These are phyloP conservation scores for Suillus tomentosus DNA, from an alignment of 768 basidiomycete genomes.

Conservation along the genomic window DNA sequence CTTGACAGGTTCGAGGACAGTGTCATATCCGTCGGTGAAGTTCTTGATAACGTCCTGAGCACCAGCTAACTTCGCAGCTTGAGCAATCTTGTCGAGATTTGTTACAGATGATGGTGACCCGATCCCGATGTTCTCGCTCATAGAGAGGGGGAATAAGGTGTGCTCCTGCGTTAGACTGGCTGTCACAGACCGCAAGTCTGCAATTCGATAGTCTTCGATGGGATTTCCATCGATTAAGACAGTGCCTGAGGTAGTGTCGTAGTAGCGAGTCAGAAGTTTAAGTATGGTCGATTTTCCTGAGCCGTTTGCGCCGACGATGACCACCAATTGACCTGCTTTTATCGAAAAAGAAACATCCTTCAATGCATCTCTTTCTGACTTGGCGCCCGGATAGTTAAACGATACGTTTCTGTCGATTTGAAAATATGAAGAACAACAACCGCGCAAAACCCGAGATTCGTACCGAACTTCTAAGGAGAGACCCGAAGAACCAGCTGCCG, in stretches of 20 bases:
- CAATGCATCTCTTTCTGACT: slow-evolving; percentile 25
- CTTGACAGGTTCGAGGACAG: slow-evolving; percentile 37
- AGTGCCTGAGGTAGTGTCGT: slow-evolving; percentile 36
- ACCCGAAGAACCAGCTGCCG: slow-evolving; percentile 16
- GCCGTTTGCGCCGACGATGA: slow-evolving; percentile 38
- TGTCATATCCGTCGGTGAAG: slow-evolving; percentile 40
- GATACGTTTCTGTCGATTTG: slow-evolving; percentile 43
- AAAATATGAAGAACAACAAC: neutral
- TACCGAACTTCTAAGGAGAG: slow-evolving; percentile 25
- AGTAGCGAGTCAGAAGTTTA: slow-evolving; percentile 41
- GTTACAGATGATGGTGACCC: slow-evolving; percentile 26
- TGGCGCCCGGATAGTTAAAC: slow-evolving; percentile 53
- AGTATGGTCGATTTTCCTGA: slow-evolving; percentile 40
- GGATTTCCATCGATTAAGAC: slow-evolving; percentile 42
- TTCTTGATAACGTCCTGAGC: slow-evolving; percentile 43
- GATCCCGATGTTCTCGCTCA: slow-evolving; percentile 44
- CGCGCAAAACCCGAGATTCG: neutral
- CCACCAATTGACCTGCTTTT: slow-evolving; percentile 33
- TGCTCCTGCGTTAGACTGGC: slow-evolving; percentile 47
- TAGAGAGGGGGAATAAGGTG: slow-evolving; percentile 37
- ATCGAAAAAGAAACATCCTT: slow-evolving; percentile 32
- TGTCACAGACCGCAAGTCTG: slow-evolving; percentile 38
- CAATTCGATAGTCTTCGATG: slow-evolving; percentile 33
- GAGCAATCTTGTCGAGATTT: slow-evolving; percentile 18
- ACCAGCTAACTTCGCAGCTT: slow-evolving; percentile 37